These are phyloP conservation scores for Phaseolus coccineus DNA, from an alignment of 331 rosid species.

Conservation along the genomic window DNA sequence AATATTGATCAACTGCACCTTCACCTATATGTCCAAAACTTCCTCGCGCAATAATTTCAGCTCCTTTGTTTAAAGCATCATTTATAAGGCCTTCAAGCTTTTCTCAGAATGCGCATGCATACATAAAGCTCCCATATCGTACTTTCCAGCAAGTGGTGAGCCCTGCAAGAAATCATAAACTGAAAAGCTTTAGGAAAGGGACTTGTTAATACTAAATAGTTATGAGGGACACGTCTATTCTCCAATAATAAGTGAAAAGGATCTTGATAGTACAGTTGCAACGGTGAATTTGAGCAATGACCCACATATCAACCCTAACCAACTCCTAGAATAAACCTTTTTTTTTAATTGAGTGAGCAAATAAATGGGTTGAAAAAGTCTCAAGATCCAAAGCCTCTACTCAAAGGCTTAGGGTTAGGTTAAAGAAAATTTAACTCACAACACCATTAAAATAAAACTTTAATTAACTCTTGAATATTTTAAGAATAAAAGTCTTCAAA, in stretches of 20 bases:
- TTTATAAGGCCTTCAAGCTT: conserved; percentile 77
- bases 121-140: conserved; percentile 95
- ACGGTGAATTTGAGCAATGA: too few species aligned
- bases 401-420: too few species aligned
- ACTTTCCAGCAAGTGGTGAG: conserved; percentile 84
- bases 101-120: conserved; percentile 84
- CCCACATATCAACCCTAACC: too few species aligned
- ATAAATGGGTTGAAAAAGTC: too few species aligned
- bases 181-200: conserved; percentile 13
- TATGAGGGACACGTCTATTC: not conserved
- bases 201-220: conserved; percentile 20
- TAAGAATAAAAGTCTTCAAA: too few species aligned
- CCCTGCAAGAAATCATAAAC: conserved; percentile 65
- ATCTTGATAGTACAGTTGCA: not conserved
- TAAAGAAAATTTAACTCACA: too few species aligned
- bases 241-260: not conserved
- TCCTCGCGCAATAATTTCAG: conserved; percentile 83
- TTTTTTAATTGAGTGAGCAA: too few species aligned
- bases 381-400: too few species aligned
- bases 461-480: too few species aligned
- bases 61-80: conserved; percentile 87
- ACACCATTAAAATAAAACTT: too few species aligned
- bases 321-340: too few species aligned
- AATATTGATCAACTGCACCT: conserved; percentile 88
- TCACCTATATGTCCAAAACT: conserved; percentile 80